Base-by-base conservation (phyloP, 1,284 basidiomycete species). In the Sphaerobolus stellatus region DNA sequence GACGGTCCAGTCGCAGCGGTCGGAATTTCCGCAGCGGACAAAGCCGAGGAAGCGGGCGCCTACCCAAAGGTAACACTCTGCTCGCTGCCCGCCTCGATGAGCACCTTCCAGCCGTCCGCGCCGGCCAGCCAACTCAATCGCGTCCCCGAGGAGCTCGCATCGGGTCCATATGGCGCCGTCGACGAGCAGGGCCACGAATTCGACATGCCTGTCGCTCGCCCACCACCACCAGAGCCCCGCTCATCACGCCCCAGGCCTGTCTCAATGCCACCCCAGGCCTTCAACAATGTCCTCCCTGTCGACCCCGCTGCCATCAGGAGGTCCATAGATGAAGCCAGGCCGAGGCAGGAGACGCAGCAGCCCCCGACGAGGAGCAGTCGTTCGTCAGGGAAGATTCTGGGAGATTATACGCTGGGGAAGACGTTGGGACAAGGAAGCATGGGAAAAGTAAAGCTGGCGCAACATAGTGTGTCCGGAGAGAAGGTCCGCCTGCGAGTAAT, bases 391-490 rank as follows among this genome's bases (percentile, higher is more conserved):
- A 76, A 83, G 66, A 81, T 87, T 62, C 77, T 99, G 13, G 95
- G 96, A 38, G 94, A 98, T 69, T 99, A 98, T 76, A 92, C 92
- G 58, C 82, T 99, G 59, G 92, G 92, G 65, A 98, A 98, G 81
- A 98, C 96, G 3, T 81, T 99, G 31, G 96, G 97, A 48, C 94
- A 94, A 36, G 96, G 97, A 34, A 95, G 92, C 70, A 99, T 99
- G 95, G 97, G 96, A 62, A 98, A 98, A 70, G 97, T 99, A 66
- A 99, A 98, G 78, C 83, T 98, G 18, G 96, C 93, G 6, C 88
- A 90, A 38, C 93, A 96, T 69, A 91, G 90, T 62, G 68, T 86
- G 62, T 91, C 92, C 1, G 91, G 91, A 40, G 94, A 98, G 74
- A 97, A 96, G 84, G 96, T 96, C 33, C 8, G 36, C 45, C 44